Evolutionary conservation across 345 rosid genomes (phyloP).

Genomic region (Syzygium aromaticum): DNA sequence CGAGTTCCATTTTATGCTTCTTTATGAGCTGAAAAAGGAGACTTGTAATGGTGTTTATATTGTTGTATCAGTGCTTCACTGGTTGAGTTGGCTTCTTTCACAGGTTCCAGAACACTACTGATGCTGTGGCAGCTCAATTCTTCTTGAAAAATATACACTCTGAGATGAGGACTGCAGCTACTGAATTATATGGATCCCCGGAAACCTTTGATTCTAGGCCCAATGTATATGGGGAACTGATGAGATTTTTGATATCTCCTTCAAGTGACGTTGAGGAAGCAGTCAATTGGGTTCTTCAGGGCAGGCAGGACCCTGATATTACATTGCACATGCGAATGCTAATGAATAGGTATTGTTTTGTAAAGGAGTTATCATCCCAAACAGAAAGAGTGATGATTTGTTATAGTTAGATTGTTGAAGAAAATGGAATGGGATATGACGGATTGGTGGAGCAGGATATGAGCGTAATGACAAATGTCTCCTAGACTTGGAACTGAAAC

Average conservation of each 20-base stretch:
- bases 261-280: slow-evolving; percentile 72
- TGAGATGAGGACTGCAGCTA: slow-evolving; percentile 70
- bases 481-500: neutral
- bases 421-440: neutral
- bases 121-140: slow-evolving; percentile 91
- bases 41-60: neutral
- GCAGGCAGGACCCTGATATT: slow-evolving; percentile 66
- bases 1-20: neutral
- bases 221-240: slow-evolving; percentile 89
- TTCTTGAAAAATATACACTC: slow-evolving; percentile 82
- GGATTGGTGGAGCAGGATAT: neutral
- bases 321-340: slow-evolving; percentile 93
- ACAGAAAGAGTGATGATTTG: neutral
- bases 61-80: neutral
- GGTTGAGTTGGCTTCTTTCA: slow-evolving; percentile 3
- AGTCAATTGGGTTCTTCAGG: slow-evolving; percentile 61
- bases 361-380: neutral
- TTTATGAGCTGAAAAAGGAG: neutral
- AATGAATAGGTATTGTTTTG: slow-evolving; percentile 49
- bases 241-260: slow-evolving; percentile 78
- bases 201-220: slow-evolving; percentile 47
- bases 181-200: slow-evolving; percentile 56
- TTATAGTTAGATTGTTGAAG: neutral
- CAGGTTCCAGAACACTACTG: slow-evolving; percentile 97
- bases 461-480: neutral